A percentile compares a stretch with the other conserved stretches of the same genome.
These are phyloP conservation scores for Microstroma glucosiphilum DNA, from an alignment of 1,284 basidiomycete species.

Conservation along the genomic window DNA sequence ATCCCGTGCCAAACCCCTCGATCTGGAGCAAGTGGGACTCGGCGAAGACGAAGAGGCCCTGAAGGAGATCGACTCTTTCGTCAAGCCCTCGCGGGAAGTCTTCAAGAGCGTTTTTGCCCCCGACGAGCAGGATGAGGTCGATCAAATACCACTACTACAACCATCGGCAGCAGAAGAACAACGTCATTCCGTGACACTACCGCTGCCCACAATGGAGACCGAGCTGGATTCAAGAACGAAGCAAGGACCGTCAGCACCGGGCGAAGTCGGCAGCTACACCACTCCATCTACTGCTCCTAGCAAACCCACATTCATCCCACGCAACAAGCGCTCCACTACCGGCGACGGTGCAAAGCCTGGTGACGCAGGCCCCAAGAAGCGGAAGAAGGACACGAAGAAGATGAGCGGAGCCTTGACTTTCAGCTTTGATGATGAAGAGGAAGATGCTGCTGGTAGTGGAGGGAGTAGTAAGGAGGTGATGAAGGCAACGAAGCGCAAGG, in stretches of 20 bases:
- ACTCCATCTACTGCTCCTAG: background rate
- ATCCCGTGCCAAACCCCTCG: background rate
- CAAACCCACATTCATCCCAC: constrained; percentile 7
- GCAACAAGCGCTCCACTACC: background rate
- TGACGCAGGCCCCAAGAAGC: constrained; percentile 7
- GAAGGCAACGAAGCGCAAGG: background rate
- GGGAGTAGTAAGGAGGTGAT: background rate
- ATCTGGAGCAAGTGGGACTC: constrained; percentile 60
- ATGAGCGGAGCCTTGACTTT: constrained; percentile 10
- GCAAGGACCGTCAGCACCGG: background rate
- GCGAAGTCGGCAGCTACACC: background rate
- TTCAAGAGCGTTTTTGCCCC: constrained; percentile 65
- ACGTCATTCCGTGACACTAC: constrained; percentile 92
- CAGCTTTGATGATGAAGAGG: constrained; percentile 11
- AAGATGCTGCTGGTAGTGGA: background rate
- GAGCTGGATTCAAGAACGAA: background rate
- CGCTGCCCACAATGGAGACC: background rate
- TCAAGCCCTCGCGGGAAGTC: constrained; percentile 78
- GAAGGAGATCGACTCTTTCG: constrained; percentile 74
- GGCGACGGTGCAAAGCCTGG: background rate
- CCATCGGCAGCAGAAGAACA: constrained; percentile 54
- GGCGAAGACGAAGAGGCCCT: constrained; percentile 84
- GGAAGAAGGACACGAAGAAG: constrained; percentile 9
- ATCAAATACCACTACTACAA: constrained; percentile 48
- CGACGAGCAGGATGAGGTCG: constrained; percentile 71